These are phyloP conservation scores for Clonostachys chloroleuca DNA, from an alignment of 2,329 filamentous ascomycete species.

Conservation along the genomic window DNA sequence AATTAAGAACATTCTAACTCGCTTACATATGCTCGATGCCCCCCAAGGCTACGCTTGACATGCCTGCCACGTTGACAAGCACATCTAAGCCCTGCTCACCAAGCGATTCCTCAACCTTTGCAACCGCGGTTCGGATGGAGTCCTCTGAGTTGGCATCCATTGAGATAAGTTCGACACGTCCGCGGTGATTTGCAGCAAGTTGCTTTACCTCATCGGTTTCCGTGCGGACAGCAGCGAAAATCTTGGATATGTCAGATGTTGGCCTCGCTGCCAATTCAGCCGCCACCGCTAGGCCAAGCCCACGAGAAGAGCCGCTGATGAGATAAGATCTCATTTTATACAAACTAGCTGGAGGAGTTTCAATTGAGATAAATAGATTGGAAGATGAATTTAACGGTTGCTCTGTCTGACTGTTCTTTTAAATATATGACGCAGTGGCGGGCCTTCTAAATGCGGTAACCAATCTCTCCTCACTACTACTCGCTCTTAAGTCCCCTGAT, in stretches of 20 bases:
- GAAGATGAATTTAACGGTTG: too few relatives aligned
- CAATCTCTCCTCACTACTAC: too few relatives aligned
- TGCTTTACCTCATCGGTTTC: constrained; percentile 1
- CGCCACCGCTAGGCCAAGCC: constrained; percentile 25
- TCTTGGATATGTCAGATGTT: constrained; percentile 1
- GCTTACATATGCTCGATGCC: too few relatives aligned
- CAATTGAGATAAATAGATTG: too few relatives aligned
- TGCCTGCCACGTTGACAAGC: constrained; percentile 3
- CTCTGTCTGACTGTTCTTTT: too few relatives aligned
- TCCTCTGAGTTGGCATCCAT: constrained; percentile 1
- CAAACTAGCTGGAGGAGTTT: too few relatives aligned
- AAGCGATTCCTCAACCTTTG: constrained; percentile 1
- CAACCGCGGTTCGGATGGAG: background rate
- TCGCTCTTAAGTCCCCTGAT: too few relatives aligned
- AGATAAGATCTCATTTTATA: constrained; percentile 25
- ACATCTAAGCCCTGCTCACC: constrained; percentile 1
- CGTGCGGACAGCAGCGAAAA: constrained; percentile 3
- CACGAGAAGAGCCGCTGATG: constrained; percentile 26
- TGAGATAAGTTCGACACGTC: constrained; percentile 1
- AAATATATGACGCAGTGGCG: too few relatives aligned
- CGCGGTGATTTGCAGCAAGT: background rate
- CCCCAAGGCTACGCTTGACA: background rate
- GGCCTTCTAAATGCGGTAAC: too few relatives aligned
- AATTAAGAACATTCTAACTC: too few relatives aligned
- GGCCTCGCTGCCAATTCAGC: constrained; percentile 13